Percentiles rank a stretch among this genome's conserved stretches.
These are phyloP conservation scores for Closterium sp. DNA, from an alignment of 139 green algal species.

Conservation along the genomic window DNA sequence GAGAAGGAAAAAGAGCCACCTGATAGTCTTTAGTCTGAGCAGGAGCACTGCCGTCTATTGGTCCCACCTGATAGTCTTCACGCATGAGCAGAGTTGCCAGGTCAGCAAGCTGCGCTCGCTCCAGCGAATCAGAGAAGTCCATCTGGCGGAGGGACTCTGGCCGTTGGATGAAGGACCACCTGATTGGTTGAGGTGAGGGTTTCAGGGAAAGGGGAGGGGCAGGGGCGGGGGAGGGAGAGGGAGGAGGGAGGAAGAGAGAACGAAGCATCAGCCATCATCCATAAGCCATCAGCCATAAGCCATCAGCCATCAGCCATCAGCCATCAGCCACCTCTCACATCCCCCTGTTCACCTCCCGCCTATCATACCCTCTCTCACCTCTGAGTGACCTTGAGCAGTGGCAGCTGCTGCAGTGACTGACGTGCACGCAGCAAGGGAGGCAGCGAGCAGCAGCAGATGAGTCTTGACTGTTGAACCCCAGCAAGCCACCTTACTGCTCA, in stretches of 20 bases:
- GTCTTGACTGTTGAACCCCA: too few species aligned
- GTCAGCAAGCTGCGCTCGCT: constrained; percentile 1
- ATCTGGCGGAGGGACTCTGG: constrained; percentile 17
- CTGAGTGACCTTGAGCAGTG: constrained; percentile 57
- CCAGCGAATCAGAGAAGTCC: constrained; percentile 23
- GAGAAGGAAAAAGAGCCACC: too few species aligned
- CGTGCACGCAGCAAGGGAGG: constrained; percentile 88
- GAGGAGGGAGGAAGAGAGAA: not conserved
- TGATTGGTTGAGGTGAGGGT: not conserved
- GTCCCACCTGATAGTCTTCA: constrained; percentile 65
- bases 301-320: too few species aligned
- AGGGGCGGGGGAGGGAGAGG: not conserved
- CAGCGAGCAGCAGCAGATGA: constrained; percentile 35
- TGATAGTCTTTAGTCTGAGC: too few species aligned
- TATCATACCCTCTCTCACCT: not conserved
- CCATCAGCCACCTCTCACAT: too few species aligned
- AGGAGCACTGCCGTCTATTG: too few species aligned
- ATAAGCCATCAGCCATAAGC: too few species aligned
- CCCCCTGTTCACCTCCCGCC: too few species aligned
- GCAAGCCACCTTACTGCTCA: too few species aligned
- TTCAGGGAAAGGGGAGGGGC: not conserved
- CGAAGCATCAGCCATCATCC: too few species aligned
- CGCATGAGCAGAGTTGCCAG: constrained; percentile 31
- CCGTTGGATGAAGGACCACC: constrained; percentile 16
- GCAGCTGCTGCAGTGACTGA: constrained; percentile 85